Base-by-base conservation (phyloP, 257 asterid genomes). In the Solanum neorickii region DNA sequence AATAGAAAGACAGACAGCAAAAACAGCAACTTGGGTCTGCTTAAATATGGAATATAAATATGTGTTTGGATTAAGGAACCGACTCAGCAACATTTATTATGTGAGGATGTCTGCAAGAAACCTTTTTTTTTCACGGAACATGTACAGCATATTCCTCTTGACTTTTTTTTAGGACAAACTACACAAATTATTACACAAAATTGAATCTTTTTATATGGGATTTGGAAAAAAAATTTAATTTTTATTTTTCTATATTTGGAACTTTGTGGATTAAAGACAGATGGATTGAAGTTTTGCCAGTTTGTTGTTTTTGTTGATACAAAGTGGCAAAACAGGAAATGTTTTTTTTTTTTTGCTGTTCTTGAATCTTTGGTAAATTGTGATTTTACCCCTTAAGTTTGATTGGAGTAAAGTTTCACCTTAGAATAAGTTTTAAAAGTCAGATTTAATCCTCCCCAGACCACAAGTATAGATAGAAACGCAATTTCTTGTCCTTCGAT, bases 61-160 rank as follows among this genome's bases (percentile, higher is more conserved):
- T 20, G 5, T 66, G 87, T 65, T n/a, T 46, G 87, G 69, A 85
- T 85, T 65, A 85, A 62, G 70, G 87, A 85, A 85, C 68, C 68
- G 87, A 72, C 66, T 86, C 87, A 23, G 83, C 83, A 47, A 35
- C 49, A 7, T 68, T 68, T 68, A 86, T 85, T 85, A 86, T 86
- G 72, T 25, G 49, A 86, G 59, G 73, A 86, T 86, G 87, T 86
- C 37, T 72, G 83, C 56, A 62, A 77, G 41, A 77, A 86, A 23
- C 72, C 87, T 39, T 10, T 72, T 49, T 49, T 8, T 39, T 69
- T 31, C n/a, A 21, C 6, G 37, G 37, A 84, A 56, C n/a, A 20
- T 37, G 77, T 60, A 69, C 21, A 69, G 87, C 52, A 86, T 86
- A 86, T 72, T 72, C 87, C 83, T 78, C 66, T 13, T 16, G 83